Conservation (phyloP, 164 flowering plant genomes). For the Umbilicus rupestris region DNA sequence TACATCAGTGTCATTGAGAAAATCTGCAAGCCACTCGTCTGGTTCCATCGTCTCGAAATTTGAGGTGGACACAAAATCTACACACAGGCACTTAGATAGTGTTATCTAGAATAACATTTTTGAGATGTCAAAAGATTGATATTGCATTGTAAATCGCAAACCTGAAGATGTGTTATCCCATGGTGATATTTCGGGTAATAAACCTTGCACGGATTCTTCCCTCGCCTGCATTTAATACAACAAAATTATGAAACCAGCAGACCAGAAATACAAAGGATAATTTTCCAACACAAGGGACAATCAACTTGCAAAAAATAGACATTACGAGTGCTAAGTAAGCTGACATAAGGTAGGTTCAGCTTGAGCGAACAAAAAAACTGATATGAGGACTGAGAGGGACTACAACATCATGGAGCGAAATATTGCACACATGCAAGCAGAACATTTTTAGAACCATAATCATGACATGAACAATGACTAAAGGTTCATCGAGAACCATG, state of each 20-base stretch:
- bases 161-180: constrained; percentile 50
- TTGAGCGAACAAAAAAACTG: no score
- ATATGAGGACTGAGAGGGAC: no score
- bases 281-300: background rate
- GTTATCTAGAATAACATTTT: background rate
- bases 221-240: constrained; percentile 29
- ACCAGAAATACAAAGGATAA: background rate
- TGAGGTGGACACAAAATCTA: constrained; percentile 32
- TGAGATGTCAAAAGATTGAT: background rate
- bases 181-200: constrained; percentile 33
- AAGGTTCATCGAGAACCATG: no score
- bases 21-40: constrained; percentile 68
- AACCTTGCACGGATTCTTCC: constrained; percentile 32
- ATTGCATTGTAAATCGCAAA: constrained; percentile 18
- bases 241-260: background rate
- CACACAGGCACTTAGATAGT: constrained; percentile 9
- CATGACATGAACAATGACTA: no score
- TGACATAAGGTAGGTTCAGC: background rate
- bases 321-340: background rate
- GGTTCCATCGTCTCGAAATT: constrained; percentile 41
- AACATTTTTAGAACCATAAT: no score
- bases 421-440: no score
- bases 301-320: background rate
- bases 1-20: constrained; percentile 56
- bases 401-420: no score